Base-by-base conservation (phyloP, 768 basidiomycete genomes). In the Lactarius tabidus region DNA sequence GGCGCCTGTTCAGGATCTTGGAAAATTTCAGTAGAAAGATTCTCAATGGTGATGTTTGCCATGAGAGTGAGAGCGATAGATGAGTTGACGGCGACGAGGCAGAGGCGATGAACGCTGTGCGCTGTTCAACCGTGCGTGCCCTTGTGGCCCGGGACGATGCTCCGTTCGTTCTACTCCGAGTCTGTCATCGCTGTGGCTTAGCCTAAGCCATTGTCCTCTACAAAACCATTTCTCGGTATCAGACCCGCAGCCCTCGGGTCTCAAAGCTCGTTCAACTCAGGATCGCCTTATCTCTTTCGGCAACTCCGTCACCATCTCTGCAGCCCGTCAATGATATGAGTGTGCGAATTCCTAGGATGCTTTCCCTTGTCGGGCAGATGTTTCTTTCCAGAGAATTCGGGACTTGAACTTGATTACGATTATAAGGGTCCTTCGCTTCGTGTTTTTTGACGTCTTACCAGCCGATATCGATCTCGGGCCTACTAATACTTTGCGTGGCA, bases 341-440 rank as follows among this genome's bases (percentile, higher is more conserved):
- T 58, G 62, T 63, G 56, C 38, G 62, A 63, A 52, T 29, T 57
- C 35, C 20, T 28, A 20, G 53, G 33, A 54, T 33, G 18, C 20
- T 29, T 29, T 54, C 29, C 53, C 31, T 12, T 29, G 53, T 33
- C 3, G 20, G 29, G 20, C 28, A 54, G 53, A 54, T n/a, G 26
- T 57, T 31, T 45, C 35, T 57, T 31, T 45, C 35, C 36, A 63
- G 35, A 57, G 45, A 35, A 51, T 51, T 41, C 28, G 20, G n/a
- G 29, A 7, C 38, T 41, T 54, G 15, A 29, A 20, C 29, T 23
- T 26, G 48, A 41, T 52, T 4, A 29, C 10, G 9, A 18, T n/a
- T n/a, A n/a, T n/a, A n/a, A n/a, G n/a, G n/a, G n/a, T 31, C 29
- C 26, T 20, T 54, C 39, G 48, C 48, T 28, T 51, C 48, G 23